These are phyloP conservation scores for Aegilops bicornis DNA, from an alignment of 176 grass and related monocot species.

Conservation along the genomic window DNA sequence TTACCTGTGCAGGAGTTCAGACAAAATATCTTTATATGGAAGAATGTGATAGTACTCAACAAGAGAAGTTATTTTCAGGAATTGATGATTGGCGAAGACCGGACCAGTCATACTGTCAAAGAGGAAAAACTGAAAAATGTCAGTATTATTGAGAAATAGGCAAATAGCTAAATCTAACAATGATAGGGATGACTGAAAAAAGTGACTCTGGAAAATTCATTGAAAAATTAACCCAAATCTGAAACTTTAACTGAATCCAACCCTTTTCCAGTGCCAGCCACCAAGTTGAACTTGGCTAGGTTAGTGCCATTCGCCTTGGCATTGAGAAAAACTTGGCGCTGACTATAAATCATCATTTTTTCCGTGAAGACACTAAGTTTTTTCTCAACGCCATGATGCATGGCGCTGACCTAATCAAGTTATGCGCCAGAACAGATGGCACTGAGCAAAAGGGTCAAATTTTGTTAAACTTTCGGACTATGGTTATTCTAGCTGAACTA, in stretches of 20 bases:
- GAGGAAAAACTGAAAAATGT: background rate
- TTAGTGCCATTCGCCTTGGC: no score
- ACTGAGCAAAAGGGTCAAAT: background rate
- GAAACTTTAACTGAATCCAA: no score
- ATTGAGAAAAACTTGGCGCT: background rate
- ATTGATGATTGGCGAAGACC: conserved; percentile 14
- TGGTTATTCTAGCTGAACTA: no score
- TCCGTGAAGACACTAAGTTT: background rate
- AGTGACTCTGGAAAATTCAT: no score
- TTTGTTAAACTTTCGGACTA: no score
- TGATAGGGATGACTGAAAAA: background rate
- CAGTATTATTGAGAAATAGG: background rate
- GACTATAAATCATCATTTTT: background rate
- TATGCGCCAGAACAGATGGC: background rate
- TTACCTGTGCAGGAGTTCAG: conserved; percentile 43
- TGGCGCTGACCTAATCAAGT: no score
- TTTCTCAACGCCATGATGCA: no score
- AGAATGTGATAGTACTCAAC: conserved; percentile 53
- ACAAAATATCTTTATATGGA: conserved; percentile 50
- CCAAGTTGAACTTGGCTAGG: no score
- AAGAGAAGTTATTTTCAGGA: conserved; percentile 25
- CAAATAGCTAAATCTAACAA: background rate
- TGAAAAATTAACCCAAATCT: no score
- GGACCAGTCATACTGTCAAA: conserved; percentile 52
- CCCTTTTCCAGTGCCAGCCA: no score